phyloP scores from a whole-genome alignment of 2,329 filamentous ascomycete species.

The Fusarium domesticum region DNA sequence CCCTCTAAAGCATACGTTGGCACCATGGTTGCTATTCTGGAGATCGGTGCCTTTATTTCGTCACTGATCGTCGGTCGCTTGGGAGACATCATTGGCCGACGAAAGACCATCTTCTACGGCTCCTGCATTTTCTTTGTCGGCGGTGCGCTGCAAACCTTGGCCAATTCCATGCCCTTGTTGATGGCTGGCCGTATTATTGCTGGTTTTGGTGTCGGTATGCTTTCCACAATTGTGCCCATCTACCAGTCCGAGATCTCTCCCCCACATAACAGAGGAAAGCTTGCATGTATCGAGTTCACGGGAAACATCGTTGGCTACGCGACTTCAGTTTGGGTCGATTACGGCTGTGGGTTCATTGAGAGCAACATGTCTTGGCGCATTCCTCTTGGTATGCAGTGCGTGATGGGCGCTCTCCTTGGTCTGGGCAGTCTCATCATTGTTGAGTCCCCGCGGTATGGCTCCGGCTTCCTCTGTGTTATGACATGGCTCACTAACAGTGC shows the following conservation, averaged over 20 bases:
- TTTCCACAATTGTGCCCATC: constrained; percentile 89
- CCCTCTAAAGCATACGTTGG: constrained; percentile 84
- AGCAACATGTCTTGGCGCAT: constrained; percentile 86
- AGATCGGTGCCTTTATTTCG: constrained; percentile 87
- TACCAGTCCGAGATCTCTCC: constrained; percentile 96
- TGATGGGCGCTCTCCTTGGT: constrained; percentile 86
- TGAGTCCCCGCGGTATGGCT: constrained; percentile 80
- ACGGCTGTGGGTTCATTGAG: constrained; percentile 89
- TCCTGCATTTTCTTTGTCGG: constrained; percentile 84
- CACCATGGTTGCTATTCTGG: constrained; percentile 96
- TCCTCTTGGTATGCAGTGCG: constrained; percentile 85
- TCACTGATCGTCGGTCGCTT: constrained; percentile 83
- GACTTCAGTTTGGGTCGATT: constrained; percentile 97
- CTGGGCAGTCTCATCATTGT: constrained; percentile 89
- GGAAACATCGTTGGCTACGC: constrained; percentile 96
- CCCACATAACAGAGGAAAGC: constrained; percentile 89
- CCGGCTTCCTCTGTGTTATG: constrained; percentile 1
- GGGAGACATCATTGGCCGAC: constrained; percentile 86
- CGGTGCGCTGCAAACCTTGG: constrained; percentile 78
- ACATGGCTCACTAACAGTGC: constrained; percentile 26
- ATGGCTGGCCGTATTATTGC: constrained; percentile 76
- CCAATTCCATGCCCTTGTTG: constrained; percentile 88
- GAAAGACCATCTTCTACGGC: constrained; percentile 88
- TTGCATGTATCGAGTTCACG: constrained; percentile 97
- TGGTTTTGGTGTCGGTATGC: constrained; percentile 80